phyloP scores from a whole-genome alignment of 2,329 filamentous ascomycete genomes.

The Colletotrichum lini region DNA sequence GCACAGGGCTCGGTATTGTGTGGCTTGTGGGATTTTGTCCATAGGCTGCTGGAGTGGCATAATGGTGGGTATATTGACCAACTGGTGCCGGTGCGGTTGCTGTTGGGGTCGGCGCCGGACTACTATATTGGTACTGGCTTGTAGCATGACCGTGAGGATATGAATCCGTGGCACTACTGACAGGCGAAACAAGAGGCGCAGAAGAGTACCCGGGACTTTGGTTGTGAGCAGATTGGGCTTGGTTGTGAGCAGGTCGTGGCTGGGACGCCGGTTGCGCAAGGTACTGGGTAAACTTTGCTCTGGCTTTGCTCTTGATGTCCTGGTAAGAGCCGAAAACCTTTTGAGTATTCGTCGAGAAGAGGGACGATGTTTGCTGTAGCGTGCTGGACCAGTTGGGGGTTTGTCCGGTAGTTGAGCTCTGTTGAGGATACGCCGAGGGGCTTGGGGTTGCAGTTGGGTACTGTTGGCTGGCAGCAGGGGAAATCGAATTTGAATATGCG shows the following conservation, averaged over 20 bases:
- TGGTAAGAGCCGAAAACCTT: slow-evolving; percentile 21
- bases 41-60: neutral
- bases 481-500: neutral
- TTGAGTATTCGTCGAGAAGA: slow-evolving; percentile 8
- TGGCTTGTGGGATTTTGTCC: neutral
- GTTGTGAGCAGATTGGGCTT: neutral
- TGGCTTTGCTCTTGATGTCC: slow-evolving; percentile 9
- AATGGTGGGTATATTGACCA: neutral
- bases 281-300: slow-evolving; percentile 11
- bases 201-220: neutral
- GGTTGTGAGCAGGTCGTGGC: neutral
- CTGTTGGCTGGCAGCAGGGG: neutral
- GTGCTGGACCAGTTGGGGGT: neutral
- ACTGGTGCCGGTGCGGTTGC: neutral
- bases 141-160: too few relatives aligned
- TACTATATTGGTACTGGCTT: neutral
- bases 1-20: neutral
- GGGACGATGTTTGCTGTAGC: neutral
- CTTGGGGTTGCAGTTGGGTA: neutral
- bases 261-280: slow-evolving; percentile 1
- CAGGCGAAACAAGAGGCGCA: neutral
- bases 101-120: neutral
- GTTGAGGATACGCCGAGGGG: neutral
- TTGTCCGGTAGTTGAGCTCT: neutral
- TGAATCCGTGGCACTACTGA: neutral